Evolutionary conservation across 371 early-diverging fungal species (phyloP).

Genomic region (Apophysomyces ossiformis): DNA sequence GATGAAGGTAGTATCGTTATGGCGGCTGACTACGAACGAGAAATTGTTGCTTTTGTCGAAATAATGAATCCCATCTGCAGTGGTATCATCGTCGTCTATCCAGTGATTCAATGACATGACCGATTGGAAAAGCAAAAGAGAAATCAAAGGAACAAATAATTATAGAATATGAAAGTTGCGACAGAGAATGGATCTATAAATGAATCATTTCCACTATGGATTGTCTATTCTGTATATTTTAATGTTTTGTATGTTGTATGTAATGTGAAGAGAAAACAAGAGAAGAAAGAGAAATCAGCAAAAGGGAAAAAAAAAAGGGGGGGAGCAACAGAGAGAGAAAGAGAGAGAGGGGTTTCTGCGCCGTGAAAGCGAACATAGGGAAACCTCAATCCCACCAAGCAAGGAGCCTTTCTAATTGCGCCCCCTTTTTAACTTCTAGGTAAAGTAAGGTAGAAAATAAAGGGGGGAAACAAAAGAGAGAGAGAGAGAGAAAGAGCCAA

Average conservation of each 20-base stretch:
- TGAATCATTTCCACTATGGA: background rate
- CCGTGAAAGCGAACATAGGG: background rate
- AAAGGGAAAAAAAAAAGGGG: slow-evolving; percentile 3
- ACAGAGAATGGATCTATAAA: background rate
- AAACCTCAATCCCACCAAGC: background rate
- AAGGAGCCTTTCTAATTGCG: background rate
- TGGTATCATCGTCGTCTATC: slow-evolving; percentile 17
- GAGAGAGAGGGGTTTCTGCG: background rate
- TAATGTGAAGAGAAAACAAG: too few relatives aligned
- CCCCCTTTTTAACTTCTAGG: too few relatives aligned
- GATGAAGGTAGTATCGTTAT: slow-evolving; percentile 42
- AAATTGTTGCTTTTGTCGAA: slow-evolving; percentile 17
- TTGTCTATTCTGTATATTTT: too few relatives aligned
- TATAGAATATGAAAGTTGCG: too few relatives aligned
- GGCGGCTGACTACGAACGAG: slow-evolving; percentile 28
- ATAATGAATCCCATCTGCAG: slow-evolving; percentile 11
- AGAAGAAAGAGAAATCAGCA: too few relatives aligned
- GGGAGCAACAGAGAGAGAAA: background rate
- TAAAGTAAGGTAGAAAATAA: too few relatives aligned
- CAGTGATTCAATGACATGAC: slow-evolving; percentile 2
- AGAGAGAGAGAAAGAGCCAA: too few relatives aligned
- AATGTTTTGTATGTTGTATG: too few relatives aligned
- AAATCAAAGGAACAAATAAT: background rate
- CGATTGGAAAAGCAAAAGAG: background rate
- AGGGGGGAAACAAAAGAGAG: too few relatives aligned